Percentiles rank a stretch among this genome's conserved stretches.
phyloP scores from a whole-genome alignment of 306 rosid genomes.

The Malus domestica region ASM211411v1 NC_041804.1:34264001-34264500 shows the following conservation, averaged over 20 bases:
- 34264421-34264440: not conserved
- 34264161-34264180: not conserved
- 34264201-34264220: not conserved
- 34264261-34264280: not conserved
- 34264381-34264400: not conserved
- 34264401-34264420: not conserved
- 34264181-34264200: not conserved
- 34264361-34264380: not conserved
- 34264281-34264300: not conserved
- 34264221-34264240: not conserved
- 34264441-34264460: not conserved
- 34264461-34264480: not conserved
- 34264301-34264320: not conserved
- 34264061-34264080: conserved; percentile 97
- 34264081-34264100: conserved; percentile 36
- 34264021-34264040: conserved; percentile 99
- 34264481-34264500: not conserved
- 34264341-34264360: not conserved
- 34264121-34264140: not conserved
- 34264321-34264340: not conserved
- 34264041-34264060: conserved; percentile 96
- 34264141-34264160: not conserved
- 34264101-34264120: not conserved
- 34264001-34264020: conserved; percentile 87
- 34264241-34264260: not conserved